These are phyloP conservation scores for Asclepias syriaca DNA, from an alignment of 257 asterid genomes.

Conservation along the genomic window DNA sequence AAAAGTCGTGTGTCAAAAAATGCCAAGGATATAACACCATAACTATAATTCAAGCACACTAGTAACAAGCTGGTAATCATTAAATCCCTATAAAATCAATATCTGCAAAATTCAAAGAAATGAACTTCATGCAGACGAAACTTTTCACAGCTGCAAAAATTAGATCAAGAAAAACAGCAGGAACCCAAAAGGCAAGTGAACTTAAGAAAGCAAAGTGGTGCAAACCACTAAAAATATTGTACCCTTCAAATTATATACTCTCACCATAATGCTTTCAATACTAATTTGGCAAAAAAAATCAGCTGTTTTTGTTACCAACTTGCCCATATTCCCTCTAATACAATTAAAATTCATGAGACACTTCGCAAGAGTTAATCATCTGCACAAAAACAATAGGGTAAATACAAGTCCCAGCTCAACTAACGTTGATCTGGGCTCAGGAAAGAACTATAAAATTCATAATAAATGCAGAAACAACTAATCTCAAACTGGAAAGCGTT, in stretches of 20 bases:
- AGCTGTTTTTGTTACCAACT: conserved; percentile 30
- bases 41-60: neutral
- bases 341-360: conserved; percentile 35
- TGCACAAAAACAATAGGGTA: conserved; percentile 62
- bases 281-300: conserved; percentile 25
- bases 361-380: conserved; percentile 46
- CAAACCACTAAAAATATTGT: neutral
- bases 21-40: neutral
- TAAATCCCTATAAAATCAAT: neutral
- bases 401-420: conserved; percentile 43
- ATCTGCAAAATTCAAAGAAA: neutral
- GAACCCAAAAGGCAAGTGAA: neutral
- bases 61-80: neutral
- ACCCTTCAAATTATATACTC: conserved; percentile 22
- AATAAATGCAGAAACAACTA: neutral
- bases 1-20: neutral
- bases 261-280: conserved; percentile 34
- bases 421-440: conserved; percentile 33
- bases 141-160: neutral
- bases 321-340: conserved; percentile 32
- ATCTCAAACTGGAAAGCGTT: conserved; percentile 9
- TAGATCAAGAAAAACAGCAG: neutral
- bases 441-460: conserved; percentile 7
- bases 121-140: neutral
- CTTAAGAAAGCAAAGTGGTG: neutral